phyloP scores from a whole-genome alignment of 352 stramenopile species.

The Aphanomyces astaci region DNA sequence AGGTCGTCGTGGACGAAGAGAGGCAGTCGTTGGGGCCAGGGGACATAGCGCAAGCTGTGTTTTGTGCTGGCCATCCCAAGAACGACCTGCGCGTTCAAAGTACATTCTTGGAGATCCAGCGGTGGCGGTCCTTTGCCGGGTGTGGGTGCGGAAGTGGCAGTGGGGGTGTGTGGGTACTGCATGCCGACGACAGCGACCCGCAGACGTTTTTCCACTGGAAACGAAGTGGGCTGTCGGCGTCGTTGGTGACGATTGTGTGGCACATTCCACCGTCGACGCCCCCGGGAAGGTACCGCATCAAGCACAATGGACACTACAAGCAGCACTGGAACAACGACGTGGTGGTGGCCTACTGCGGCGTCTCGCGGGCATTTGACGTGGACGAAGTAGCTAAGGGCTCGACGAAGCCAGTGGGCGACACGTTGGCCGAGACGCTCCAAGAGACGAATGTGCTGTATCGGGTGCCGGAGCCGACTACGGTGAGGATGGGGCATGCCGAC shows the following conservation, averaged over 20 bases:
- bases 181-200: conserved; percentile 60
- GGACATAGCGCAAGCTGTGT: conserved; percentile 46
- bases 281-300: conserved; percentile 56
- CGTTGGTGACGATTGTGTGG: conserved; percentile 64
- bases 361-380: conserved; percentile 54
- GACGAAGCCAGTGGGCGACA: background rate
- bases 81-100: conserved; percentile 70
- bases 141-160: conserved; percentile 22
- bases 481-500: background rate
- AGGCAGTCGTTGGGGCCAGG: conserved; percentile 38
- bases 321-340: conserved; percentile 40
- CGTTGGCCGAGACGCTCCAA: background rate
- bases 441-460: too few relatives aligned
- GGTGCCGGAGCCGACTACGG: background rate
- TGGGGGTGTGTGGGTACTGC: conserved; percentile 52
- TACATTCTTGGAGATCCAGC: conserved; percentile 72
- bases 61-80: conserved; percentile 73
- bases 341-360: conserved; percentile 43
- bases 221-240: conserved; percentile 60
- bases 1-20: conserved; percentile 38
- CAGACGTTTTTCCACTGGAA: conserved; percentile 74
- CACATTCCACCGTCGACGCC: conserved; percentile 40
- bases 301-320: conserved; percentile 74
- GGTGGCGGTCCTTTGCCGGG: conserved; percentile 34
- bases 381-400: conserved; percentile 10